These are phyloP conservation scores for Ustilago shanxiensis DNA, from an alignment of 1,284 basidiomycete genomes.

Conservation along the genomic window DNA sequence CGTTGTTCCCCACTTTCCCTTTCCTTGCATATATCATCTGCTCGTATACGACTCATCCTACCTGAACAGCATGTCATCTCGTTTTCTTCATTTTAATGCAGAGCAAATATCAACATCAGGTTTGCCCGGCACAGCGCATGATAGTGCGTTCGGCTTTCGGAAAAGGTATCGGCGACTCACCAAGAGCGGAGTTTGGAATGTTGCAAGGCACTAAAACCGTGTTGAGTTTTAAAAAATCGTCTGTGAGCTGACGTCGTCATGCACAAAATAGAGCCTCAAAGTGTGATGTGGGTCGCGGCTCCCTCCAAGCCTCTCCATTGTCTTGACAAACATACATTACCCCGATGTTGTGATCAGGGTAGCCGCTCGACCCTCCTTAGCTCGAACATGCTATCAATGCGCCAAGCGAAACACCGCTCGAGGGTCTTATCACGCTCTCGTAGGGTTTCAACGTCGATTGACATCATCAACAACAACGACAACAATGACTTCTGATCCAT, in stretches of 20 bases:
- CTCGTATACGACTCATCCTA: not conserved
- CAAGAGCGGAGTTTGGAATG: too few species aligned
- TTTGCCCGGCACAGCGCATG: not conserved
- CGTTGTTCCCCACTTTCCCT: not conserved
- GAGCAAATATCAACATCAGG: not conserved
- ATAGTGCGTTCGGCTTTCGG: too few species aligned
- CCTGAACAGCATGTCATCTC: not conserved
- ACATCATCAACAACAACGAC: not conserved
- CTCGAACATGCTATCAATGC: not conserved
- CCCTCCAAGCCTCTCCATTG: not conserved
- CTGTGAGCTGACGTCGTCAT: not conserved
- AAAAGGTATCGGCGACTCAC: constrained; percentile 18
- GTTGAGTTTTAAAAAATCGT: too few species aligned
- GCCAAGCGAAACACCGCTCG: not conserved
- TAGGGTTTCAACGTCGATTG: not conserved
- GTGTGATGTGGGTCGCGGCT: not conserved
- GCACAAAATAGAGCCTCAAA: not conserved
- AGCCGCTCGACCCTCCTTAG: not conserved
- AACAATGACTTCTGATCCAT: not conserved
- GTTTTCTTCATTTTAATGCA: not conserved
- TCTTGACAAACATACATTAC: too few species aligned
- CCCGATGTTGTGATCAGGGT: not conserved
- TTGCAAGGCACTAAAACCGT: not conserved
- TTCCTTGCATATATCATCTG: not conserved
- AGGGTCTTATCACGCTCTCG: not conserved